Conservation (phyloP, 495 filamentous ascomycete genomes). For the Filosporella fistucella region DNA sequence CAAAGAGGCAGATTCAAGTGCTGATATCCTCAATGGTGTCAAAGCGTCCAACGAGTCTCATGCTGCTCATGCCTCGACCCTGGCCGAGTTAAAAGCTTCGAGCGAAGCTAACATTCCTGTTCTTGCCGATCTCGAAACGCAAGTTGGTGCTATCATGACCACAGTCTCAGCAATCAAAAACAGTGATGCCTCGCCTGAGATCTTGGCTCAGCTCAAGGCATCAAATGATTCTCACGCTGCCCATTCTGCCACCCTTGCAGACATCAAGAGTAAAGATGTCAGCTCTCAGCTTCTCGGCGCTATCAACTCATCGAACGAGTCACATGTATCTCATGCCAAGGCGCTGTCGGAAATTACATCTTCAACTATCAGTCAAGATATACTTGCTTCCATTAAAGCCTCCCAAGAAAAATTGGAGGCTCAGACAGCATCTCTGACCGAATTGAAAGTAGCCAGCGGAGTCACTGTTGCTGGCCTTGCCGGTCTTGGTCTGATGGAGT, state of each 20-base stretch:
- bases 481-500: no score
- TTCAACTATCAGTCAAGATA: constrained; percentile 5
- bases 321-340: constrained; percentile 6
- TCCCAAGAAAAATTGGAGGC: no score
- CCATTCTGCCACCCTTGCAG: constrained; percentile 10
- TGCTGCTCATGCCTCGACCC: constrained; percentile 3
- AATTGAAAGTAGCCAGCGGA: no score
- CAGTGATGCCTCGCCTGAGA: constrained; percentile 9
- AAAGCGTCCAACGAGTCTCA: constrained; percentile 11
- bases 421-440: no score
- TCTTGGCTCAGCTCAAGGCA: constrained; percentile 9
- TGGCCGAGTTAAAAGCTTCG: constrained; percentile 6
- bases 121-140: constrained; percentile 9
- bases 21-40: constrained; percentile 18
- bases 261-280: constrained; percentile 12
- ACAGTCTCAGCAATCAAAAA: constrained; percentile 11
- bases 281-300: neutral
- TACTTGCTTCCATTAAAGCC: constrained; percentile 11
- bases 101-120: constrained; percentile 1
- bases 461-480: constrained; percentile 9
- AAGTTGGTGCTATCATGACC: constrained; percentile 8
- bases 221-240: constrained; percentile 15
- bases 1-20: constrained; percentile 15
- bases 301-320: constrained; percentile 14
- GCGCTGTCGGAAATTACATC: constrained; percentile 6